Base-by-base conservation (phyloP, 2,329 filamentous ascomycete genomes). In the Aspergillus neoniger region DNA sequence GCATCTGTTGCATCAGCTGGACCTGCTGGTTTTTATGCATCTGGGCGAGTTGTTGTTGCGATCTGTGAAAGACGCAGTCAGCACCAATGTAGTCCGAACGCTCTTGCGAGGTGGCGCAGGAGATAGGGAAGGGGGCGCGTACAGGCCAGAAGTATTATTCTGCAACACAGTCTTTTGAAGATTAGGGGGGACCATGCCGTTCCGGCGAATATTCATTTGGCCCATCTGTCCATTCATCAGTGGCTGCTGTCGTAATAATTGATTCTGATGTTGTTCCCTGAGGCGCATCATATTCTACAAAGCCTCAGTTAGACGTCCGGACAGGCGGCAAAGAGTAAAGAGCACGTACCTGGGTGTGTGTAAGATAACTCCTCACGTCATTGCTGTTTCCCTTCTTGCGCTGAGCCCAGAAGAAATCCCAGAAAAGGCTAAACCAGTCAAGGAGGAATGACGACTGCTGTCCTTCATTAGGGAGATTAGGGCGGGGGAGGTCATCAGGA, bases 401-500 rank as follows among this genome's bases (percentile, higher is more conserved):
- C 73, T 94, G 91, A 58, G 92, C 91, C 72, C 88, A 88, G 77
- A 91, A 96, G 69, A 98, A 92, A 71, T 99, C 95, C 92, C 92
- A 98, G 77, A 99, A 99, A 55, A 97, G 85, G 72, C 89, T 91
- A 81, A 96, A 99, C 95, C 95, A 99, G 72, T 98, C 95, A 68
- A 92, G 90, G n/a, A 99, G 82, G 72, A 99, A 98, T 25, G 91
- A 91, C 0, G 74, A 63, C 86, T 90, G 70, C 89, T 90, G 57
- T 84, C 84, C 62, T 62, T 78, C 81, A 64, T 87, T 87, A 12
- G 92, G 88, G 6, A 86, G 69, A 57, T 69, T 75, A 15, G 79
- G 78, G 23, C 78, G 83, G 4, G 94, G 94, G 41, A 98, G 83
- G 71, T 96, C 92, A 59, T 88, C 86, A 0, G 91, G 91, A 47